Evolutionary conservation across 2,329 filamentous ascomycete genomes (phyloP), one percentile per base, ranked within the genome.

Genomic region (Colletotrichum endophyticum): DNA sequence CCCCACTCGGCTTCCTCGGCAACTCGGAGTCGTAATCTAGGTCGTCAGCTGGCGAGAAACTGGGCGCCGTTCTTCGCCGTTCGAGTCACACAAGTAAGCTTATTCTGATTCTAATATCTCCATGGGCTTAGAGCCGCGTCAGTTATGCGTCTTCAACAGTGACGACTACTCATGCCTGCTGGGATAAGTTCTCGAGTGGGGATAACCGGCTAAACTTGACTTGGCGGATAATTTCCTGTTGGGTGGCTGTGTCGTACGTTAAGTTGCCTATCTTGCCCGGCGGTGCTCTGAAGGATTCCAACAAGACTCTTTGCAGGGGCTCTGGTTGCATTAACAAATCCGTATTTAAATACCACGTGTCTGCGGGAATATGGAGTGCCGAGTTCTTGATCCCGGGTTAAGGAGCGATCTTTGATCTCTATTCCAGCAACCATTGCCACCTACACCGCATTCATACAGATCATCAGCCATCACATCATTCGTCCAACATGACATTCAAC

Each of bases 401-500:
- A 53, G 1, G 3, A 13, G 22, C 2, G 22, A 53, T 2, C 22
- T 53, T 53, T 53, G 44, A 13, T 53, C 6, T 53, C 44, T 49
- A 13, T 49, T 49, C 44, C 44, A 49, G 22, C 7, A 22, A 49
- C 3, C 3, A n/a, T 11, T 12, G n/a, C n/a, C n/a, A n/a, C n/a
- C n/a, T n/a, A n/a, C 34, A 16, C 2, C 16, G 16, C 34, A 36
- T 36, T 15, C 11, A 53, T 12, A 53, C 13, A 13, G 6, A 4
- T 53, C 44, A 4, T 53, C 1, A 22, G n/a, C n/a, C 44, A 8
- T 22, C 12, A 22, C n/a, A 53, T 13, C 44, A 22, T 53, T 25
- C n/a, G 8, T 12, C 11, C 22, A 56, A 22, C 57, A 81, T 80
- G 78, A 49, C 68, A 22, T 78, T 80, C 66, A 78, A 78, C 16